These are phyloP conservation scores for Apiospora aurea DNA, from an alignment of 2,329 filamentous ascomycete species.

Conservation along the genomic window DNA sequence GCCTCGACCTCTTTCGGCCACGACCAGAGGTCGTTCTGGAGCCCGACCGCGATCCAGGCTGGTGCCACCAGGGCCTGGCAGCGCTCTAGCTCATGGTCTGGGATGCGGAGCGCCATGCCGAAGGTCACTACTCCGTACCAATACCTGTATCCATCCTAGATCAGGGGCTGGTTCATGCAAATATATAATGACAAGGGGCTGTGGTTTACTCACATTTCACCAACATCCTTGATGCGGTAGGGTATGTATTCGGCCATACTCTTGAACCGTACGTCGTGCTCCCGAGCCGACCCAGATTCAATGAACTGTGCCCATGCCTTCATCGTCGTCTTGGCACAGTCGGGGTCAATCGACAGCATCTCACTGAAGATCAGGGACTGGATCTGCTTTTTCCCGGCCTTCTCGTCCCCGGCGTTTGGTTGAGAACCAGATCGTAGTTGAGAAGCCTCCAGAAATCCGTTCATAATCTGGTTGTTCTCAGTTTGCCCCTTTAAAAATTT, in stretches of 20 bases:
- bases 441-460: background rate
- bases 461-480: slow-evolving; percentile 18
- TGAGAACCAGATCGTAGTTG: background rate
- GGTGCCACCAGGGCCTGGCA: background rate
- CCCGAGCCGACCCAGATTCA: background rate
- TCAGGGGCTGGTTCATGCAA: background rate
- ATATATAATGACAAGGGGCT: too few species aligned
- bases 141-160: background rate
- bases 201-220: background rate
- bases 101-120: background rate
- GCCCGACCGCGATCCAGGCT: background rate
- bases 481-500: background rate
- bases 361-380: slow-evolving; percentile 14
- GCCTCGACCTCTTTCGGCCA: background rate
- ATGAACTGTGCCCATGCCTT: slow-evolving; percentile 11
- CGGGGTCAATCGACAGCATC: slow-evolving; percentile 1
- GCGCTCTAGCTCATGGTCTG: background rate
- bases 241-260: slow-evolving; percentile 4
- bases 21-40: slow-evolving; percentile 11
- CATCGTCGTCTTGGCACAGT: slow-evolving; percentile 9
- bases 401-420: background rate
- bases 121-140: slow-evolving; percentile 18
- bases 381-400: slow-evolving; percentile 1
- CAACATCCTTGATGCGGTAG: background rate
- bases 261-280: background rate